These are phyloP conservation scores for Oryza officinalis DNA, from an alignment of 176 grass and related monocot species.

Conservation along the genomic window DNA sequence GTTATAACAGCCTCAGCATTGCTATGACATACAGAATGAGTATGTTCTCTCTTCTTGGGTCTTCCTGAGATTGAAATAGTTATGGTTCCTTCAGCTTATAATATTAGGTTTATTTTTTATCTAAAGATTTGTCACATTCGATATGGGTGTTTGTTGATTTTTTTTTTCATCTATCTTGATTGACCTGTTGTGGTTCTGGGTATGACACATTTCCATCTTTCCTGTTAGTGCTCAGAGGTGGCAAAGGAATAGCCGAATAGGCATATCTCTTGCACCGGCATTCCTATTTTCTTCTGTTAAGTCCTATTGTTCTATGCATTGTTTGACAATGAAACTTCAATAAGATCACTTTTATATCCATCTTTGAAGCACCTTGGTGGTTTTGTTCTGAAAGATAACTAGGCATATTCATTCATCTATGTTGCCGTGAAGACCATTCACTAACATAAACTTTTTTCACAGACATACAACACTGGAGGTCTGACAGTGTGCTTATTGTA, in stretches of 20 bases:
- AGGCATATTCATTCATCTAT: background rate
- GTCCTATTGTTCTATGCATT: background rate
- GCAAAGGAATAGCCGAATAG: background rate
- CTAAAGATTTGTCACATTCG: background rate
- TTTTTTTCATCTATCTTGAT: background rate
- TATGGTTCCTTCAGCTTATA: conserved; percentile 14
- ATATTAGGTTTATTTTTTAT: background rate
- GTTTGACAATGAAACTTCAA: background rate
- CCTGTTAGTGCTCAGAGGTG: background rate
- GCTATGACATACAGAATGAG: conserved; percentile 20
- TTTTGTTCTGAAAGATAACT: background rate
- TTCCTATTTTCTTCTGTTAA: conserved; percentile 7
- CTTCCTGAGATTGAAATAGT: background rate
- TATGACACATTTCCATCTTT: background rate
- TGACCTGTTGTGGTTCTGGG: conserved; percentile 1
- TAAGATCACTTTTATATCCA: background rate
- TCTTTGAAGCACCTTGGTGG: background rate
- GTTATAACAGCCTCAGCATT: conserved; percentile 25
- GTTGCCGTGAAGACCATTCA: background rate
- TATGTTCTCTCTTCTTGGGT: conserved; percentile 34
- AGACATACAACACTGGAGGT: conserved; percentile 29
- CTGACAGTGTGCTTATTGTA: conserved; percentile 14
- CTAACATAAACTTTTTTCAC: conserved; percentile 29
- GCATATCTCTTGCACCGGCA: background rate
- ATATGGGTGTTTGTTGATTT: background rate